These are phyloP conservation scores for Tuber indicum DNA, from an alignment of 495 filamentous ascomycete species.

Conservation along the genomic window DNA sequence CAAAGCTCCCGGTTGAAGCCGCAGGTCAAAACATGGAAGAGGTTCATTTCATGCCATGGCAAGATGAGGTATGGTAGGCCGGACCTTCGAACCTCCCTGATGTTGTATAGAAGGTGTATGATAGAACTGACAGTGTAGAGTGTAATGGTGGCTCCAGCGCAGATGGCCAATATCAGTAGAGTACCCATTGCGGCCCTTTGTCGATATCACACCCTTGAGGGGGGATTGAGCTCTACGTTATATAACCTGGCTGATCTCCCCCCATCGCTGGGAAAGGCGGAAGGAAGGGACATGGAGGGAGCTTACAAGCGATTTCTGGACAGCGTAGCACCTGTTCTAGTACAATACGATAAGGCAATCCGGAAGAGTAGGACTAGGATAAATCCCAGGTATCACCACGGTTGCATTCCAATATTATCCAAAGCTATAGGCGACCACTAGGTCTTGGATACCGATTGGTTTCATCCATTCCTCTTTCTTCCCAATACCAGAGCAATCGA, in stretches of 20 bases:
- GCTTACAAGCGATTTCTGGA: too few relatives aligned
- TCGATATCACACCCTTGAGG: neutral
- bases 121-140: neutral
- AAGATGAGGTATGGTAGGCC: slow-evolving; percentile 24
- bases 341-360: neutral
- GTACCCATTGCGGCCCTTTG: neutral
- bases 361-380: neutral
- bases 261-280: neutral
- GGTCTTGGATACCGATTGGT: neutral
- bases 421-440: neutral
- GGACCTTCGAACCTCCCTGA: slow-evolving; percentile 12
- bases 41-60: slow-evolving; percentile 13
- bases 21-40: slow-evolving; percentile 8
- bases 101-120: slow-evolving; percentile 7
- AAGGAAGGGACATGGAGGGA: neutral
- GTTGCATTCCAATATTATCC: neutral
- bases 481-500: neutral
- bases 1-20: slow-evolving; percentile 14
- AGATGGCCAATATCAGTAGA: neutral
- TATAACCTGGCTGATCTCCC: neutral
- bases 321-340: neutral
- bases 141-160: neutral
- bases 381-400: neutral
- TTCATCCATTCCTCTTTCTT: neutral
- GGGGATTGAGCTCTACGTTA: neutral